phyloP scores from a whole-genome alignment of 129 eudicot genomes.

The Oenanthe sinensis region DNA sequence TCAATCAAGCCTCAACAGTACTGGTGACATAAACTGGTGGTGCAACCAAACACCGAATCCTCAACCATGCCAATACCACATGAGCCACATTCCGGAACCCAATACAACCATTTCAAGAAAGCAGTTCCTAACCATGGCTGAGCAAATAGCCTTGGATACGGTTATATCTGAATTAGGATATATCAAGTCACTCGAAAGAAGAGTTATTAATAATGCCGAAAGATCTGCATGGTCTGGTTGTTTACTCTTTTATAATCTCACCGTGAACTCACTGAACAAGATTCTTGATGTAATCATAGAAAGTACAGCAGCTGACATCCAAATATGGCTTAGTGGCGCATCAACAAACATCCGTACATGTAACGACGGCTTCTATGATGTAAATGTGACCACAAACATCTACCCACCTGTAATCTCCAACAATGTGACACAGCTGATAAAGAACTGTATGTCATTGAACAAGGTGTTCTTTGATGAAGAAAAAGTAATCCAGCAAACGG shows the following conservation, averaged over 20 bases:
- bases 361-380: background rate
- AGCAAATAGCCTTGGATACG: background rate
- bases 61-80: background rate
- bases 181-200: background rate
- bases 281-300: background rate
- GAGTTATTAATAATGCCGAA: background rate
- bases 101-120: background rate
- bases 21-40: background rate
- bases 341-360: background rate
- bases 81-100: background rate
- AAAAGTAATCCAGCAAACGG: background rate
- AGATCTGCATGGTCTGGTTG: background rate
- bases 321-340: background rate
- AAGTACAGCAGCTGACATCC: background rate
- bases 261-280: background rate
- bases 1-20: background rate
- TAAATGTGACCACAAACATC: background rate
- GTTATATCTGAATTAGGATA: background rate
- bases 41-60: slow-evolving; percentile 6
- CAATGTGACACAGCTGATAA: background rate
- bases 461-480: background rate
- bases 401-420: background rate
- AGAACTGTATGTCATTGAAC: background rate
- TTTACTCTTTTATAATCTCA: background rate
- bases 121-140: background rate